Conservation (phyloP, 345 rosid species). For the Eucalyptus marginata region DNA sequence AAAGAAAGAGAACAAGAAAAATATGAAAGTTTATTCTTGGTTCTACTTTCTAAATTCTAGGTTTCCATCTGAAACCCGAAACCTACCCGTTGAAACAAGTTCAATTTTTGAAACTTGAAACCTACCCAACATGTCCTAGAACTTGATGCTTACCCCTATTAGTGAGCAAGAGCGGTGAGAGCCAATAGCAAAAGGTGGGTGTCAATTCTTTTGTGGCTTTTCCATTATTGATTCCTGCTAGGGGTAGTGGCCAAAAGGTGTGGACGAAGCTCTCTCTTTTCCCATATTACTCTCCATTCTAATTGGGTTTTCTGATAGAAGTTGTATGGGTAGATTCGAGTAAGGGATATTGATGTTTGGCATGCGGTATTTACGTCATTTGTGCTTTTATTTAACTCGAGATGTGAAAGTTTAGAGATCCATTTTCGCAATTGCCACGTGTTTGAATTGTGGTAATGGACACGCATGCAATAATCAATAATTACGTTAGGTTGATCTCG, state of each 20-base stretch:
- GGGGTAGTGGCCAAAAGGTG: not conserved
- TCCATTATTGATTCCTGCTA: not conserved
- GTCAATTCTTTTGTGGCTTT: not conserved
- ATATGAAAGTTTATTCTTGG: too few relatives aligned
- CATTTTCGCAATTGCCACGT: not conserved
- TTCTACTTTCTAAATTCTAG: too few relatives aligned
- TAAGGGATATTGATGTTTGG: not conserved
- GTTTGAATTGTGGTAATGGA: not conserved
- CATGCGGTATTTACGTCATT: not conserved
- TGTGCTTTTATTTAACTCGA: not conserved
- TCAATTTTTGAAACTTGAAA: too few relatives aligned
- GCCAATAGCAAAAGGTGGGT: not conserved
- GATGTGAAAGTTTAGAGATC: not conserved
- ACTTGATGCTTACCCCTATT: too few relatives aligned
- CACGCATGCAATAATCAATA: not conserved
- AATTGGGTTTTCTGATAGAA: not conserved
- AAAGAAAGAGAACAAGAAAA: too few relatives aligned
- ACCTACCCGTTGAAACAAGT: fast-evolving
- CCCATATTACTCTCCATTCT: not conserved
- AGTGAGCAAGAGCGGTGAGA: not conserved
- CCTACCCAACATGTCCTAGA: too few relatives aligned
- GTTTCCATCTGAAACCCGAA: too few relatives aligned
- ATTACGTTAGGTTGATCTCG: not conserved
- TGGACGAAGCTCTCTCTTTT: not conserved
- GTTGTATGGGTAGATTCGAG: not conserved